phyloP scores from a whole-genome alignment of 768 basidiomycete genomes.

The Lactarius psammicola region DNA sequence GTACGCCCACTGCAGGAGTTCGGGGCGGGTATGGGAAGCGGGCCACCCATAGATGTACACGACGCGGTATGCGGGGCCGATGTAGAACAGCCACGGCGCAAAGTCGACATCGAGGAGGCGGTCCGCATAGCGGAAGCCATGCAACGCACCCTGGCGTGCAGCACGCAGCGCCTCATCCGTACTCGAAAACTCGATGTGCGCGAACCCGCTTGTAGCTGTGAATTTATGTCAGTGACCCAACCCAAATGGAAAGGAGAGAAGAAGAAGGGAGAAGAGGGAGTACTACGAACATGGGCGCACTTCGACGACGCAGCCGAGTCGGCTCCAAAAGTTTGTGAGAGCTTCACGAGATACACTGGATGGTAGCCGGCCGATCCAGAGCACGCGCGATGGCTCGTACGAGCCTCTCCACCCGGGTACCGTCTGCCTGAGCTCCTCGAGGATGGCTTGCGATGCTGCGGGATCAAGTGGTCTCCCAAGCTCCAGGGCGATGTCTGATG shows the following conservation, averaged over 20 bases:
- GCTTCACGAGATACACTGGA: background rate
- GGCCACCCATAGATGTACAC: constrained; percentile 19
- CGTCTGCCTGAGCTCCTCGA: constrained; percentile 11
- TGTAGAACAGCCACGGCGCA: constrained; percentile 8
- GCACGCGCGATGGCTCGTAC: constrained; percentile 11
- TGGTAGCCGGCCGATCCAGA: constrained; percentile 20
- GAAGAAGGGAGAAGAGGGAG: no score
- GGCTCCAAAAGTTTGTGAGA: constrained; percentile 22
- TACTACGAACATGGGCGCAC: constrained; percentile 20
- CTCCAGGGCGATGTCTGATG: background rate
- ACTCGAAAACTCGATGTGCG: constrained; percentile 24
- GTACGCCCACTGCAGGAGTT: constrained; percentile 7
- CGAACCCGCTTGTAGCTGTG: constrained; percentile 13
- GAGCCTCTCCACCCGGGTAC: constrained; percentile 15
- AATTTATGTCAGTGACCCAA: background rate
- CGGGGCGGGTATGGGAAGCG: background rate
- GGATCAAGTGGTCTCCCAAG: background rate
- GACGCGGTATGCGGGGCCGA: background rate
- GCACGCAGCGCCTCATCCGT: constrained; percentile 13
- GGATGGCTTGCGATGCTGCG: background rate
- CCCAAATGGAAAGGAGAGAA: background rate
- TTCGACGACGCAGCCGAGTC: constrained; percentile 23
- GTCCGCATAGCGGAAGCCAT: constrained; percentile 17
- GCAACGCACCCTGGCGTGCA: constrained; percentile 8
- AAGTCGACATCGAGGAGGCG: constrained; percentile 19